Percentiles rank a stretch among this genome's conserved stretches.
Evolutionary conservation across 2,329 filamentous ascomycete genomes (phyloP).

Genomic region (Scedosporium minutisporum): DNA sequence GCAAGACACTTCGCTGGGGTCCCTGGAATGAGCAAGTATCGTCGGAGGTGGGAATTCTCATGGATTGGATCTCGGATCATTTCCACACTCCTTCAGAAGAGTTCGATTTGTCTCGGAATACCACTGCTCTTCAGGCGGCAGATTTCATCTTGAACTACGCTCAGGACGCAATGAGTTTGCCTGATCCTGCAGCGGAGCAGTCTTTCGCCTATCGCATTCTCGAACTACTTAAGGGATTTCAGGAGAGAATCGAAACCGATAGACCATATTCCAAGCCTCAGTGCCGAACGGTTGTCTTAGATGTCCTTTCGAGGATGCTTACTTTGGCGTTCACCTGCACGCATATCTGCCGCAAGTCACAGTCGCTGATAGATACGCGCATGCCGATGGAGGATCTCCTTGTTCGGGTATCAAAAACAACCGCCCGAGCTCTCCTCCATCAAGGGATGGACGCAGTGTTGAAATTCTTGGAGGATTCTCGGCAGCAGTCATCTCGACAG

Average conservation of each 20-base stretch:
- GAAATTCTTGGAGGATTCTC: conserved; percentile 37
- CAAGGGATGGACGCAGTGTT: conserved; percentile 33
- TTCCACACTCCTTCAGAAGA: conserved; percentile 14
- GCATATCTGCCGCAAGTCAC: conserved; percentile 28
- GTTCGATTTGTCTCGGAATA: conserved; percentile 10
- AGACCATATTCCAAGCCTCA: conserved; percentile 4
- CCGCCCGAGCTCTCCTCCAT: background rate
- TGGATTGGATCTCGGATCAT: conserved; percentile 48
- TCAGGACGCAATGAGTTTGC: conserved; percentile 30
- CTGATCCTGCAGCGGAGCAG: conserved; percentile 21
- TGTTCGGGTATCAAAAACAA: background rate
- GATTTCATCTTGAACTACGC: conserved; percentile 40
- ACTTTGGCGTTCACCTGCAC: conserved; percentile 19
- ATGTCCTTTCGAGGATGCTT: conserved; percentile 26
- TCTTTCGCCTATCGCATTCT: conserved; percentile 33
- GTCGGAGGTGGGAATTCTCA: conserved; percentile 51
- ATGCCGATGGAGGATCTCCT: conserved; percentile 37
- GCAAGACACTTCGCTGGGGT: conserved; percentile 43
- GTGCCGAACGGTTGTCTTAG: conserved; percentile 21
- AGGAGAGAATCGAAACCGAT: conserved; percentile 18
- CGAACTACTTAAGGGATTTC: conserved; percentile 32
- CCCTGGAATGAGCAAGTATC: conserved; percentile 48
- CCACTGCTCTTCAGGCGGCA: conserved; percentile 21
- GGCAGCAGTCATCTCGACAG: conserved; percentile 34
- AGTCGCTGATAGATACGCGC: conserved; percentile 21